Evolutionary conservation across 2,329 filamentous ascomycete genomes (phyloP).

Genomic region (Colletotrichum navitas): DNA sequence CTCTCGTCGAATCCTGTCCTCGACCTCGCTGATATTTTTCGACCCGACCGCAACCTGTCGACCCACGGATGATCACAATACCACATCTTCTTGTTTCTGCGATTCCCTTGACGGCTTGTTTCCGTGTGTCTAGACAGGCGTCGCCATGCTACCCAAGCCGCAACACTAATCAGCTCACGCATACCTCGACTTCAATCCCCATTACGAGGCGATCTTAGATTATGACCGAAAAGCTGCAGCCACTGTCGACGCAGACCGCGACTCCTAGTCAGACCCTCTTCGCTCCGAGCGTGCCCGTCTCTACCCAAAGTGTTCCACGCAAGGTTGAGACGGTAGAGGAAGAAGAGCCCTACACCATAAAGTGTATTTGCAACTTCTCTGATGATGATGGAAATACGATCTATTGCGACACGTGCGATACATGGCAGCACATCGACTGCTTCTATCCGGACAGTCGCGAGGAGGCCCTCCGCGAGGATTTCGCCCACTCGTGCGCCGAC

Average conservation of each 20-base stretch:
- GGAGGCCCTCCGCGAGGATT: conserved; percentile 77
- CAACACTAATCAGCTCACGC: conserved; percentile 62
- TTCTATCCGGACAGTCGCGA: conserved; percentile 85
- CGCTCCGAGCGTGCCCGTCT: conserved; percentile 55
- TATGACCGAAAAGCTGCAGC: conserved; percentile 72
- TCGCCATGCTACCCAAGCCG: conserved; percentile 71
- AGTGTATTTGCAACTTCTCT: conserved; percentile 93
- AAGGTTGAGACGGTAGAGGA: conserved; percentile 70
- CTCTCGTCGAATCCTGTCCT: conserved; percentile 26
- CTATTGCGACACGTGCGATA: conserved; percentile 94
- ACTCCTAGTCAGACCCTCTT: conserved; percentile 65
- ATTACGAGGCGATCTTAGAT: conserved; percentile 64
- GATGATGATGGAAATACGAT: conserved; percentile 99
- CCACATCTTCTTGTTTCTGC: conserved; percentile 26
- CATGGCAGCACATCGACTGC: conserved; percentile 98
- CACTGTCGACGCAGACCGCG: conserved; percentile 68
- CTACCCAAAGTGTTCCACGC: conserved; percentile 57
- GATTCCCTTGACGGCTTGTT: conserved; percentile 20
- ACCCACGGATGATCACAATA: conserved; percentile 38
- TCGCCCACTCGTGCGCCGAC: conserved; percentile 88
- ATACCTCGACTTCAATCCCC: conserved; percentile 51
- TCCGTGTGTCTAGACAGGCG: conserved; percentile 60
- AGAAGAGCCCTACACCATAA: conserved; percentile 93
- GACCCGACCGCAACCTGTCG: conserved; percentile 15
- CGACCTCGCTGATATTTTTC: conserved; percentile 17